A percentile compares a stretch with the other conserved stretches of the same genome.
phyloP scores from a whole-genome alignment of 2,329 filamentous ascomycete species.

The Stromatinia cepivora region DNA sequence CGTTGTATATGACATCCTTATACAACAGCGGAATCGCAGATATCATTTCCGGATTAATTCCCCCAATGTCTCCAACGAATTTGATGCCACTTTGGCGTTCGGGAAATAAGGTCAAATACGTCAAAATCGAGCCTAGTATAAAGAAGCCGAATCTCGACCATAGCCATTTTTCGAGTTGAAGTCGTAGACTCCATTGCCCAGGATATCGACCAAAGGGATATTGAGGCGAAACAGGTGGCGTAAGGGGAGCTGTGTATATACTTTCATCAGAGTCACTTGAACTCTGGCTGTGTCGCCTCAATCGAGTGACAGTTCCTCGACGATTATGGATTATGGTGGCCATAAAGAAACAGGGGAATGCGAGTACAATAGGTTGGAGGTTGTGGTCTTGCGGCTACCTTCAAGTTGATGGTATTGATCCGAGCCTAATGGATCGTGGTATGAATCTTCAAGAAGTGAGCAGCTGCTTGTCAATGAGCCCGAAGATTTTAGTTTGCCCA shows the following conservation, averaged over 20 bases:
- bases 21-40: not conserved
- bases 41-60: not conserved
- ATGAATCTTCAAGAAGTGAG: not conserved
- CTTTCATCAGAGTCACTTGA: not conserved
- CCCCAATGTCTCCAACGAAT: not conserved
- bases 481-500: not conserved
- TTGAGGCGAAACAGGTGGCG: not conserved
- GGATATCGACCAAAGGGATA: not conserved
- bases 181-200: not conserved
- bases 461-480: not conserved
- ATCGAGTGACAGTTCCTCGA: not conserved
- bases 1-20: not conserved
- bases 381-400: not conserved
- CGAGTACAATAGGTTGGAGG: not conserved
- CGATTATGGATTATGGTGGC: too few relatives aligned
- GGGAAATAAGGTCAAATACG: accelerated
- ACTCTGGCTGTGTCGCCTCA: not conserved
- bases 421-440: not conserved
- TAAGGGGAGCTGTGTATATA: not conserved
- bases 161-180: too few relatives aligned
- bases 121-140: not conserved
- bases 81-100: not conserved
- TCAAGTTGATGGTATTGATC: not conserved
- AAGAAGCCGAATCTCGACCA: not conserved
- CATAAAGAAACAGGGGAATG: not conserved